These are phyloP conservation scores for Lolium multiflorum DNA, from an alignment of 176 grass and related monocot genomes.

Conservation along the genomic window DNA sequence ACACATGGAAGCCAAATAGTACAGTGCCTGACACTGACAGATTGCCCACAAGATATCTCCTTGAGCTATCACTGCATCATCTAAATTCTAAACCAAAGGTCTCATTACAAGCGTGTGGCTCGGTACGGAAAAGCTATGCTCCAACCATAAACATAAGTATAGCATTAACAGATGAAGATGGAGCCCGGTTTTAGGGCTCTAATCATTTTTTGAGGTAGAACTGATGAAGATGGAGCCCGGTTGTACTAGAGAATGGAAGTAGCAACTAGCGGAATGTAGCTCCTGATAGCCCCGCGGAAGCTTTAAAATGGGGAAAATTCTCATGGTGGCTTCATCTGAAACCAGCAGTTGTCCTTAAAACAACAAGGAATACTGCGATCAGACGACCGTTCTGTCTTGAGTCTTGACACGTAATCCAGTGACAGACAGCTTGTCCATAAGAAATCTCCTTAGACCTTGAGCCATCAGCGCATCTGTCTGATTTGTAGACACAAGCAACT, in stretches of 20 bases:
- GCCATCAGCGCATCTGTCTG: neutral
- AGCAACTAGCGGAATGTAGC: no score
- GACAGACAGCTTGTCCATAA: neutral
- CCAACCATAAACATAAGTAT: neutral
- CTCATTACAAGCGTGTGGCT: neutral
- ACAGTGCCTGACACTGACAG: neutral
- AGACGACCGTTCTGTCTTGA: neutral
- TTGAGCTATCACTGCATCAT: neutral
- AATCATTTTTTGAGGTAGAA: neutral
- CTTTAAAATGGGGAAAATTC: neutral
- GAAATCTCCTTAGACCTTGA: neutral
- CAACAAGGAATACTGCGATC: neutral
- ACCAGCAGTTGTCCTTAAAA: neutral
- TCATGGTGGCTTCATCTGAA: neutral
- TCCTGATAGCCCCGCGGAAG: no score
- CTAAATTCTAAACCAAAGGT: neutral
- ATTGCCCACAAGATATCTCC: neutral
- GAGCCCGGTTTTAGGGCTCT: no score
- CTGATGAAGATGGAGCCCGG: neutral
- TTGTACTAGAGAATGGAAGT: no score
- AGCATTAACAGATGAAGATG: no score
- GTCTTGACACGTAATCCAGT: neutral
- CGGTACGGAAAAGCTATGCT: neutral
- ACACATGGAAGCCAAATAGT: constrained; percentile 2
- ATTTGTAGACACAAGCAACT: neutral